Evolutionary conservation across 805 yeast genomes (phyloP).

Genomic region (Komagataella mondaviorum): DNA sequence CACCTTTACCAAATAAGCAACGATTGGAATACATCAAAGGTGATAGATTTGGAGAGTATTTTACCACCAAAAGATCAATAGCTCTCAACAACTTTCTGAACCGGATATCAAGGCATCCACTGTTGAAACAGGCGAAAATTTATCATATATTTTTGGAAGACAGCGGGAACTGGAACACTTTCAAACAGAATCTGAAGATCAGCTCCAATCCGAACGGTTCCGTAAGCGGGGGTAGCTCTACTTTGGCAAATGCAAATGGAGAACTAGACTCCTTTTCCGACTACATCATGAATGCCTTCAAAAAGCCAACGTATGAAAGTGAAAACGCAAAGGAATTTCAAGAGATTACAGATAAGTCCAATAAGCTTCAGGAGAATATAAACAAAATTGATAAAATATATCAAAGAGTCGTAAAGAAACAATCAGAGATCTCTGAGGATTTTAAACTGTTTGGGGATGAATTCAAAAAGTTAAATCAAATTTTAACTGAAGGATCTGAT

Average conservation of each 20-base stretch:
- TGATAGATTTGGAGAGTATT: conserved; percentile 61
- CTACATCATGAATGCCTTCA: conserved; percentile 86
- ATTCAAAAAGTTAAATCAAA: conserved; percentile 44
- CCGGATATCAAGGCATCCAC: conserved; percentile 64
- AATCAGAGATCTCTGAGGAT: conserved; percentile 62
- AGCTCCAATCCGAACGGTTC: conserved; percentile 10
- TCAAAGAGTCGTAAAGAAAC: conserved; percentile 55
- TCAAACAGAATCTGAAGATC: conserved; percentile 39
- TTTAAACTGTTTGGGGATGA: conserved; percentile 60
- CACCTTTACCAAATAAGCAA: conserved; percentile 90
- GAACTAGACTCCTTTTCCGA: conserved; percentile 74
- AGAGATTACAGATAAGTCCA: conserved; percentile 71
- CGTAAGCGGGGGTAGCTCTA: conserved; percentile 9
- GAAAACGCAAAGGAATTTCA: conserved; percentile 57
- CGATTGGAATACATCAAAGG: conserved; percentile 88
- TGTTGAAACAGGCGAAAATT: conserved; percentile 53
- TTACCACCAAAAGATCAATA: conserved; percentile 70
- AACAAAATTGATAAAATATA: conserved; percentile 68
- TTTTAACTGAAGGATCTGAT: conserved; percentile 16
- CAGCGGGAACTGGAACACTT: conserved; percentile 55
- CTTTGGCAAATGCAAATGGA: conserved; percentile 8
- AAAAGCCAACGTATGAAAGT: conserved; percentile 48
- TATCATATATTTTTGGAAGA: conserved; percentile 63
- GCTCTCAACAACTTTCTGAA: conserved; percentile 67
- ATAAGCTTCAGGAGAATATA: conserved; percentile 75